These are phyloP conservation scores for Ceratocystis destructans DNA, from an alignment of 2,329 filamentous ascomycete genomes.

Conservation along the genomic window DNA sequence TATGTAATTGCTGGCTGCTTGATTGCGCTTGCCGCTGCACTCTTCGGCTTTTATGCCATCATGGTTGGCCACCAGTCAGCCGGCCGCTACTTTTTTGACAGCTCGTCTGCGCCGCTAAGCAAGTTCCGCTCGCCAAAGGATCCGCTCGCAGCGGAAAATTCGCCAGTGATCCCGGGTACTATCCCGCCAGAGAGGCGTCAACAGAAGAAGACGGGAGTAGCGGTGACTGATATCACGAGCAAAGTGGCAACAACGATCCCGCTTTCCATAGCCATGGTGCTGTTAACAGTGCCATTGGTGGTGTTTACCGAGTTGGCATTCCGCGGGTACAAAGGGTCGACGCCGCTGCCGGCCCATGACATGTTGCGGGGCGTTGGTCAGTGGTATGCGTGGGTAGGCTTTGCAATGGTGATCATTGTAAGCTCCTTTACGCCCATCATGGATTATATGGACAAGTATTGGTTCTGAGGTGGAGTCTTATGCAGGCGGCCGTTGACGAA, in stretches of 20 bases:
- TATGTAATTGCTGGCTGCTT: slow-evolving; percentile 16
- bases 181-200: slow-evolving; percentile 17
- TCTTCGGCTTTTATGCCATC: slow-evolving; percentile 17
- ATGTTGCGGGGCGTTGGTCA: slow-evolving; percentile 9
- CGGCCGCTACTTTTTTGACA: slow-evolving; percentile 17
- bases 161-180: slow-evolving; percentile 16
- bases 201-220: slow-evolving; percentile 10
- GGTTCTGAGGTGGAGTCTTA: slow-evolving; percentile 8
- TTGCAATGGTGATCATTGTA: slow-evolving; percentile 15
- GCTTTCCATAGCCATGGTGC: slow-evolving; percentile 13
- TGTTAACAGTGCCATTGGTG: slow-evolving; percentile 16
- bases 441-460: slow-evolving; percentile 19
- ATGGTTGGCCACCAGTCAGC: slow-evolving; percentile 15
- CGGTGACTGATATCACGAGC: neutral
- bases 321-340: slow-evolving; percentile 15
- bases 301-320: slow-evolving; percentile 17
- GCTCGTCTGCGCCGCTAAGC: slow-evolving; percentile 11
- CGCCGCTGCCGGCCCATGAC: slow-evolving; percentile 12
- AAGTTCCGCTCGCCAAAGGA: slow-evolving; percentile 12
- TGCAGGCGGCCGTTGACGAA: neutral
- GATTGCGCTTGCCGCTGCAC: slow-evolving; percentile 13
- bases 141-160: slow-evolving; percentile 17
- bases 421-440: slow-evolving; percentile 16
- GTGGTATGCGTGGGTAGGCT: slow-evolving; percentile 18
- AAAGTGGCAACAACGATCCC: slow-evolving; percentile 14